A percentile compares a stretch with the other conserved stretches of the same genome.
Conservation (phyloP, 2,329 filamentous ascomycete genomes). For the Alternaria rosae region DNA sequence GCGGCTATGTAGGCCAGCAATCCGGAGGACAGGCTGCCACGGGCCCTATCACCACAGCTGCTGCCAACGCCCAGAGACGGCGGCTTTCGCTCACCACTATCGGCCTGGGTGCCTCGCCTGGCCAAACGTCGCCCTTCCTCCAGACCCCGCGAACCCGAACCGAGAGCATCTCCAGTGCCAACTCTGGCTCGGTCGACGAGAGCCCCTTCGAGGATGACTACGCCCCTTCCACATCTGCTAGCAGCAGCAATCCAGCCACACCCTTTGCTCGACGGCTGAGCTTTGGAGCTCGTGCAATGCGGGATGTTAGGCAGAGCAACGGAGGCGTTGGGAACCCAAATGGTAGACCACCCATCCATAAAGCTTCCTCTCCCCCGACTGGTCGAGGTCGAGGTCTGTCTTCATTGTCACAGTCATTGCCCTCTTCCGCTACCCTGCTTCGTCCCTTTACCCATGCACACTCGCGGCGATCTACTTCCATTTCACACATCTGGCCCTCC, state of each 20-base stretch:
- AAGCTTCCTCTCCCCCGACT: slow-evolving; percentile 60
- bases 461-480: slow-evolving; percentile 33
- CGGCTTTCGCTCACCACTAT: slow-evolving; percentile 60
- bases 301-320: slow-evolving; percentile 68
- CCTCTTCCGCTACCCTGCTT: slow-evolving; percentile 34
- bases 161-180: slow-evolving; percentile 58
- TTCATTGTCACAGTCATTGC: slow-evolving; percentile 52
- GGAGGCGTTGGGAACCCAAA: slow-evolving; percentile 64
- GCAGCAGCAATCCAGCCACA: slow-evolving; percentile 68
- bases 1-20: slow-evolving; percentile 44
- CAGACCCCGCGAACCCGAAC: slow-evolving; percentile 49
- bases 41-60: slow-evolving; percentile 58
- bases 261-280: slow-evolving; percentile 87
- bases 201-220: slow-evolving; percentile 64
- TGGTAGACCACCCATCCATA: slow-evolving; percentile 65
- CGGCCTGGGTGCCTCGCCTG: slow-evolving; percentile 55
- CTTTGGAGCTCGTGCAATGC: slow-evolving; percentile 82
- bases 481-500: slow-evolving; percentile 36
- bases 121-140: slow-evolving; percentile 54
- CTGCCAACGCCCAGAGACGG: slow-evolving; percentile 58
- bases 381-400: slow-evolving; percentile 66
- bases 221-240: slow-evolving; percentile 59
- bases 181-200: slow-evolving; percentile 58
- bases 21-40: slow-evolving; percentile 42
- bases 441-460: slow-evolving; percentile 31